These are phyloP conservation scores for Kwoniella sp. DNA, from an alignment of 768 basidiomycete genomes.

Conservation along the genomic window DNA sequence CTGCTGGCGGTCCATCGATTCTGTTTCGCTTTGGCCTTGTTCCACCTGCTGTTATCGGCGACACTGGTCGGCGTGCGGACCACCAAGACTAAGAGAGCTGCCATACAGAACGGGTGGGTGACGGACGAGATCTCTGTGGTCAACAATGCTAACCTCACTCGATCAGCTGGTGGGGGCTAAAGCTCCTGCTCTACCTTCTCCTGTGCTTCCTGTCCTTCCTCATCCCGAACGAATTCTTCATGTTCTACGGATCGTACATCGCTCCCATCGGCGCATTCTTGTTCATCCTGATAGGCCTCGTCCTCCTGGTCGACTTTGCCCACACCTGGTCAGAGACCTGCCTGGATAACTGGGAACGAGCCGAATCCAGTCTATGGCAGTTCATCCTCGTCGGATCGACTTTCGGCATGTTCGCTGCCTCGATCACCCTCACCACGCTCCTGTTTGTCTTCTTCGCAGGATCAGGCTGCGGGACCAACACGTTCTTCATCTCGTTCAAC, in stretches of 20 bases:
- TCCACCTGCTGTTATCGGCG: slow-evolving; percentile 76
- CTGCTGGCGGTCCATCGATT: slow-evolving; percentile 92
- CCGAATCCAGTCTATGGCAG: slow-evolving; percentile 85
- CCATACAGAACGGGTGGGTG: slow-evolving; percentile 89
- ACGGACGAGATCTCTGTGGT: neutral
- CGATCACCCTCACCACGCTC: slow-evolving; percentile 78
- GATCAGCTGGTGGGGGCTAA: slow-evolving; percentile 95
- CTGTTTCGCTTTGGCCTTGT: slow-evolving; percentile 86
- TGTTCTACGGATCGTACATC: slow-evolving; percentile 91
- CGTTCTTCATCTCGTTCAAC: slow-evolving; percentile 96
- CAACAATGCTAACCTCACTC: neutral
- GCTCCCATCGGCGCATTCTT: slow-evolving; percentile 85
- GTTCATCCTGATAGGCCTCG: slow-evolving; percentile 94
- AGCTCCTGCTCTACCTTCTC: slow-evolving; percentile 80
- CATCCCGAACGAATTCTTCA: slow-evolving; percentile 96
- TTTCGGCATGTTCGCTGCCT: slow-evolving; percentile 74
- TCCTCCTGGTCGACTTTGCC: slow-evolving; percentile 96
- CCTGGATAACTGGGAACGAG: slow-evolving; percentile 89
- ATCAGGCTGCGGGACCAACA: slow-evolving; percentile 81
- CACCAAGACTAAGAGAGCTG: slow-evolving; percentile 85
- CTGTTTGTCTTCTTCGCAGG: slow-evolving; percentile 89
- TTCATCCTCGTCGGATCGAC: slow-evolving; percentile 93
- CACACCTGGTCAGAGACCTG: slow-evolving; percentile 98
- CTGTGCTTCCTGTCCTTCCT: slow-evolving; percentile 80
- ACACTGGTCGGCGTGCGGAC: slow-evolving; percentile 80